Evolutionary conservation across 1,284 basidiomycete genomes (phyloP).

Genomic region (Ceratobasidium sp.): DNA sequence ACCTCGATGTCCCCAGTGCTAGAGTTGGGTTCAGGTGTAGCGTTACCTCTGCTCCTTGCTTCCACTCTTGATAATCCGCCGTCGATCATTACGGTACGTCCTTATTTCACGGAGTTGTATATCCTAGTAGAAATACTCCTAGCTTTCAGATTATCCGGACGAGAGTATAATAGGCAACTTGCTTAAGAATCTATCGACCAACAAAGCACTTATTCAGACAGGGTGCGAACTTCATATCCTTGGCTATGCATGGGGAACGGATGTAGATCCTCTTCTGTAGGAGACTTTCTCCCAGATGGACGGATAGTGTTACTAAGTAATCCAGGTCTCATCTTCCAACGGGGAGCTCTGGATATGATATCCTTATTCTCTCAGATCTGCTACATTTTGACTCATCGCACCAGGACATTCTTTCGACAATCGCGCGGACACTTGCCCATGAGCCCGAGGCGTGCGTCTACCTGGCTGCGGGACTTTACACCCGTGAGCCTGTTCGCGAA

Average conservation of each 20-base stretch:
- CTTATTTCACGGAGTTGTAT: not conserved
- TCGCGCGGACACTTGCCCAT: conserved; percentile 58
- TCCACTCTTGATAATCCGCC: conserved; percentile 55
- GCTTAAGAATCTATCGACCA: conserved; percentile 60
- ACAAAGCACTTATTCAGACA: conserved; percentile 51
- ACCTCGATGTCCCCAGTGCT: conserved; percentile 55
- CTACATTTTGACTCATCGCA: conserved; percentile 71
- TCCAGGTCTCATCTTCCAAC: conserved; percentile 38
- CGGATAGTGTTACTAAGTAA: not conserved
- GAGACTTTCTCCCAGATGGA: no score
- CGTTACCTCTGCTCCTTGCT: conserved; percentile 67
- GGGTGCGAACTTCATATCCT: conserved; percentile 56
- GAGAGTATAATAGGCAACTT: conserved; percentile 62
- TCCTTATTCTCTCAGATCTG: conserved; percentile 71
- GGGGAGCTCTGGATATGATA: conserved; percentile 56
- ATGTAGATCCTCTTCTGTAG: conserved; percentile 59
- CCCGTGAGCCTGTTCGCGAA: conserved; percentile 59
- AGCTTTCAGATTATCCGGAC: conserved; percentile 68
- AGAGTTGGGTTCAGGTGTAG: conserved; percentile 72
- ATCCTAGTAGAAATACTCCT: not conserved
- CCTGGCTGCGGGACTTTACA: conserved; percentile 70
- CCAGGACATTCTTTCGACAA: conserved; percentile 60
- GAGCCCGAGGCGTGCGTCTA: conserved; percentile 57
- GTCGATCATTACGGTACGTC: conserved; percentile 59
- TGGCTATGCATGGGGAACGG: conserved; percentile 71